Evolutionary conservation across 768 basidiomycete species (phyloP), one percentile per base, ranked within the genome.

Genomic region (Hortiboletus flavorubellus): DNA sequence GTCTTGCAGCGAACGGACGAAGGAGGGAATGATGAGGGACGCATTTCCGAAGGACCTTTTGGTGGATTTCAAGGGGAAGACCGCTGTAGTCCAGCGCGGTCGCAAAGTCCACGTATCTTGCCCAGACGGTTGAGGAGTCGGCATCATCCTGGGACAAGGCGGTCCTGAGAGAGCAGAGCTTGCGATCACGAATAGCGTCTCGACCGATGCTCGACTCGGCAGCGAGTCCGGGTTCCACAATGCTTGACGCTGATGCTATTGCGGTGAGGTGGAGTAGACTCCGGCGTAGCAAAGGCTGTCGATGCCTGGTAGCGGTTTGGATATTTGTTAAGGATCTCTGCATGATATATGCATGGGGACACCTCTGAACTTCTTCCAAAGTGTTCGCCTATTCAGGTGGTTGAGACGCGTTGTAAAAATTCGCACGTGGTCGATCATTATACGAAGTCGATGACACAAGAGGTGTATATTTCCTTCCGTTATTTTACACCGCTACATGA

Each of bases 61-160:
- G 86, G 71, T 91, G 89, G 18, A 86, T 58, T 58, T 85, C 77
- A 26, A 87, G 68, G 12, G 89, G 86, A 39, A 91, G 72, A 14
- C 67, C 67, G 31, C 79, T 72, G 59, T 74, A 71, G 34, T 78
- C 83, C 40, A 79, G 64, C 52, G 73, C 66, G 57, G 75, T 75
- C 49, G 86, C 69, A 47, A 87, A 72, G 55, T 81, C 82, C 50
- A 76, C 71, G 69, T 92, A 92, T 62, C 75, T 72, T 30, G 75
- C 68, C 89, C 89, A 91, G 21, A 88, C 76, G n/a, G 75, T 73
- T 14, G 79, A 75, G 4, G 81, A 78, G 60, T 75, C 75, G 10
- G 52, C 10, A 18, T 68, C 68, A 35, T 68, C 55, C 21, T 60
- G 68, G 2, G 68, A 62, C 54, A 83, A 61, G 15, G 59, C 63